Conservation (phyloP, 2,329 filamentous ascomycete species). For the Fusarium chlamydosporum region DNA sequence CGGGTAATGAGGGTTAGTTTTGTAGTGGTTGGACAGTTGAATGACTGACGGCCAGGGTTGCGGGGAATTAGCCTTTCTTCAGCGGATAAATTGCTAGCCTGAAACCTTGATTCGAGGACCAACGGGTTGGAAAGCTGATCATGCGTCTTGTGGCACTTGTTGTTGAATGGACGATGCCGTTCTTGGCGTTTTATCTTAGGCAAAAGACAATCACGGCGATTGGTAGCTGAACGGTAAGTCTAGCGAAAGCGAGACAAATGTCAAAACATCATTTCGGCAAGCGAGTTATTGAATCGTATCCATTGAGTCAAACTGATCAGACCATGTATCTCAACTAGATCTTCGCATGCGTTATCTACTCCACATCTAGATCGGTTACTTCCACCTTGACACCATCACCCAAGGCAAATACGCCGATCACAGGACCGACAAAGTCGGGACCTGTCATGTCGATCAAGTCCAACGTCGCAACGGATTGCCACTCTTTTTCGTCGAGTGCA, state of each 20-base stretch:
- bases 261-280: background rate
- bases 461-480: constrained; percentile 13
- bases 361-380: constrained; percentile 13
- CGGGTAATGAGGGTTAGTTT: background rate
- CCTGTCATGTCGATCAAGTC: constrained; percentile 26
- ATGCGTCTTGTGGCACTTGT: background rate
- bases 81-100: constrained; percentile 20
- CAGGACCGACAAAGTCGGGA: constrained; percentile 26
- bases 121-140: constrained; percentile 8
- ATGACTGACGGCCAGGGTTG: background rate
- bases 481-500: background rate
- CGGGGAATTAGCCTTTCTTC: background rate
- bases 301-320: background rate
- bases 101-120: constrained; percentile 19
- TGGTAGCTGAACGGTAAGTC: background rate
- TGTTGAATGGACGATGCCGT: background rate
- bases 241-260: background rate
- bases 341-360: constrained; percentile 6
- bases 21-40: background rate
- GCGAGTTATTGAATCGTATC: background rate
- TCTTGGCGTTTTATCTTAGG: constrained; percentile 1
- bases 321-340: background rate
- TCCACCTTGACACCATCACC: background rate
- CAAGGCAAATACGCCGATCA: constrained; percentile 24
- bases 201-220: background rate